Evolutionary conservation across 495 filamentous ascomycete species (phyloP).

Genomic region (Neurospora sp.): DNA sequence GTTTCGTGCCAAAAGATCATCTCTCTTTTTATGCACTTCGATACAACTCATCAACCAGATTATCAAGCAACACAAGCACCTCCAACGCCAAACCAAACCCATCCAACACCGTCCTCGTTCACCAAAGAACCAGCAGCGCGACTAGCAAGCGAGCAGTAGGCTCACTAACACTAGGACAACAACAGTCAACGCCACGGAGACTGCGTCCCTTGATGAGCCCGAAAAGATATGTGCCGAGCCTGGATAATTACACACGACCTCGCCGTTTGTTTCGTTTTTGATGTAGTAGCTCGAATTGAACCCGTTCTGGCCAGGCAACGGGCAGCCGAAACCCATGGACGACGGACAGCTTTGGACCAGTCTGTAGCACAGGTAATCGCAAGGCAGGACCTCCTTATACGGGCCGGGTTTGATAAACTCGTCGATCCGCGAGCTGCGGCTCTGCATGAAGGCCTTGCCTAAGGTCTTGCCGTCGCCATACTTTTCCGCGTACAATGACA

Average conservation of each 20-base stretch:
- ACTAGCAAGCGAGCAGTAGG: neutral
- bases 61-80: neutral
- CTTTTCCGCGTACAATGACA: slow-evolving; percentile 20
- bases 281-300: slow-evolving; percentile 58
- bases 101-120: neutral
- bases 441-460: slow-evolving; percentile 33
- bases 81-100: neutral
- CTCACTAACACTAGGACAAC: slow-evolving; percentile 6
- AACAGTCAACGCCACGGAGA: slow-evolving; percentile 11
- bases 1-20: neutral
- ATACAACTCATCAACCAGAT: neutral
- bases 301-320: slow-evolving; percentile 37
- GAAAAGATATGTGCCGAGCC: slow-evolving; percentile 31
- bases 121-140: neutral
- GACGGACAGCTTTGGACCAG: slow-evolving; percentile 78
- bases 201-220: slow-evolving; percentile 5
- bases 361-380: slow-evolving; percentile 70
- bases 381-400: slow-evolving; percentile 88
- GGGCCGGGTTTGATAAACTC: slow-evolving; percentile 63
- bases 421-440: slow-evolving; percentile 67
- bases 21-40: neutral
- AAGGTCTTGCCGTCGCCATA: slow-evolving; percentile 1
- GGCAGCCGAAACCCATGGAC: slow-evolving; percentile 69
- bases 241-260: slow-evolving; percentile 38
- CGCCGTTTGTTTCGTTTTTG: slow-evolving; percentile 11